A percentile compares a stretch with the other conserved stretches of the same genome.
These are phyloP conservation scores for Pythium scleroteichum DNA, from an alignment of 352 stramenopile genomes.

Conservation along the genomic window DNA sequence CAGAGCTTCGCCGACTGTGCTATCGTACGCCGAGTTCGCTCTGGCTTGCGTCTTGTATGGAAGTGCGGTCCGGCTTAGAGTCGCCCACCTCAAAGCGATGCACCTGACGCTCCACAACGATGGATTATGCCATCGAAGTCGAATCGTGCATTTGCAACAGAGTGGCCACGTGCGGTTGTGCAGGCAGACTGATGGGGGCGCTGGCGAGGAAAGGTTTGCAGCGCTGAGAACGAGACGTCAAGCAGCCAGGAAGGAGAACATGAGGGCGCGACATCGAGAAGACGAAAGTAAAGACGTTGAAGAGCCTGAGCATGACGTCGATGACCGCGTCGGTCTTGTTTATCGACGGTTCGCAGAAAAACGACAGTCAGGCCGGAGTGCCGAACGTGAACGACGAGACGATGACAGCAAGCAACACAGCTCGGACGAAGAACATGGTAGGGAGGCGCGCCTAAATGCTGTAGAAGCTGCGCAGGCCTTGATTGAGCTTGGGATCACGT, in stretches of 20 bases:
- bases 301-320: conserved; percentile 13
- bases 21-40: conserved; percentile 61
- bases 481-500: conserved; percentile 64
- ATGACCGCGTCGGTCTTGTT: conserved; percentile 11
- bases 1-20: conserved; percentile 5
- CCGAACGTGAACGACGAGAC: conserved; percentile 12
- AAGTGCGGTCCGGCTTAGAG: conserved; percentile 28
- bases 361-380: background rate
- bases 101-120: conserved; percentile 41
- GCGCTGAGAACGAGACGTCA: background rate
- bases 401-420: conserved; percentile 37
- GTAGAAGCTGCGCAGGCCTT: conserved; percentile 67
- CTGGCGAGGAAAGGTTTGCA: background rate
- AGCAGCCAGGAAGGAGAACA: conserved; percentile 10
- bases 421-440: conserved; percentile 28
- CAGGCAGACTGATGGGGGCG: conserved; percentile 12
- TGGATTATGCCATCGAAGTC: conserved; percentile 49
- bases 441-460: conserved; percentile 20
- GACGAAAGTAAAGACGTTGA: conserved; percentile 17
- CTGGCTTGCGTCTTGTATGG: conserved; percentile 60
- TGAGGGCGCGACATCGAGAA: background rate
- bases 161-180: conserved; percentile 72
- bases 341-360: conserved; percentile 28
- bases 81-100: conserved; percentile 21
- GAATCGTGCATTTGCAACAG: conserved; percentile 72